Evolutionary conservation across 2,329 filamentous ascomycete species (phyloP).

Genomic region (Diaporthe batatas): DNA sequence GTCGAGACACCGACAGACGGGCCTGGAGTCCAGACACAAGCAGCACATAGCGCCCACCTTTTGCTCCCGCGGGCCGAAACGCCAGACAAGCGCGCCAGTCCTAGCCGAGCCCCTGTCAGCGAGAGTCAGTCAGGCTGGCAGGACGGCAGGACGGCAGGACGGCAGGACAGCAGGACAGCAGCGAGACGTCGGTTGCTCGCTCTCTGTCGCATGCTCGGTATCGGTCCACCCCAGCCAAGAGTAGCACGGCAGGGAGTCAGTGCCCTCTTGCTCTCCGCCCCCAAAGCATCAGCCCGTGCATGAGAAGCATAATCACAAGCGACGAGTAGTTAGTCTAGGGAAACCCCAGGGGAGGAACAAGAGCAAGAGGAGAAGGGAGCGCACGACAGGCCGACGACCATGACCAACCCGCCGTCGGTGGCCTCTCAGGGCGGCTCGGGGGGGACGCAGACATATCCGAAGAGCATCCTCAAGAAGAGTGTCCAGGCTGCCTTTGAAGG

Average conservation of each 20-base stretch:
- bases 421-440: conserved; percentile 38
- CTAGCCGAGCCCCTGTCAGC: neutral
- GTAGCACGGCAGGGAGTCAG: conserved; percentile 1
- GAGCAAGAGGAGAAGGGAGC: neutral
- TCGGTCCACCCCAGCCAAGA: conserved; percentile 18
- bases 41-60: conserved; percentile 1
- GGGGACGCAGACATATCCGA: conserved; percentile 34
- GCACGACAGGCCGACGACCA: conserved; percentile 49
- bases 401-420: conserved; percentile 66
- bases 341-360: neutral
- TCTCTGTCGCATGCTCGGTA: conserved; percentile 22
- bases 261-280: neutral
- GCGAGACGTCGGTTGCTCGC: conserved; percentile 5
- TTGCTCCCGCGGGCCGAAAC: conserved; percentile 13
- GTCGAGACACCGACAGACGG: neutral
- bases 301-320: conserved; percentile 28
- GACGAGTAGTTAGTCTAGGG: neutral
- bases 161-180: conserved; percentile 4
- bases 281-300: conserved; percentile 13
- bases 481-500: conserved; percentile 74
- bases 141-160: neutral
- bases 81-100: neutral
- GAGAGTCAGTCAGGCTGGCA: neutral
- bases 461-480: conserved; percentile 65
- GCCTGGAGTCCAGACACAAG: conserved; percentile 1